phyloP scores from a whole-genome alignment of 1,139 yeast genomes.

The Nematodospora anomalae region DNA sequence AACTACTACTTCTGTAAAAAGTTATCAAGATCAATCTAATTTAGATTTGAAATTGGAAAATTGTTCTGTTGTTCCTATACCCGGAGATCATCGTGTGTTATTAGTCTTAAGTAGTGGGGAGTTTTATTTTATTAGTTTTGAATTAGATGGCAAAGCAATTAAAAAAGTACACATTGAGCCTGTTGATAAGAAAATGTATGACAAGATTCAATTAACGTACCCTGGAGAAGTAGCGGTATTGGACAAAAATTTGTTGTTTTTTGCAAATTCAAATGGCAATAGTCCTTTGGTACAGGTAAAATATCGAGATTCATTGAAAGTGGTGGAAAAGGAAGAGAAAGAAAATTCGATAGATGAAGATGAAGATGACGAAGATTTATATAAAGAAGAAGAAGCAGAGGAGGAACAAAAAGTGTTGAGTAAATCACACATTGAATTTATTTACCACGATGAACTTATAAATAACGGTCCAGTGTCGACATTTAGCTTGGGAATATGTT shows the following conservation, averaged over 20 bases:
- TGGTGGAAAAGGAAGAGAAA: constrained; percentile 12
- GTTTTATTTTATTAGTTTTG: constrained; percentile 52
- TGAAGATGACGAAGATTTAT: constrained; percentile 29
- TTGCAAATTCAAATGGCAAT: constrained; percentile 38
- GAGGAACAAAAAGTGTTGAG: constrained; percentile 28
- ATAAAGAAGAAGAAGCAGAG: constrained; percentile 38
- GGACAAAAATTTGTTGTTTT: constrained; percentile 37
- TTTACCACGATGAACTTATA: constrained; percentile 52
- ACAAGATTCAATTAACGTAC: constrained; percentile 24
- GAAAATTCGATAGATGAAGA: constrained; percentile 22
- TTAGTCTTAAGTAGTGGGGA: constrained; percentile 54
- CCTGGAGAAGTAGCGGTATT: constrained; percentile 38
- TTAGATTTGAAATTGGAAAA: constrained; percentile 61
- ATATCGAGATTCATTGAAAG: constrained; percentile 21
- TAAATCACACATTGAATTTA: constrained; percentile 38
- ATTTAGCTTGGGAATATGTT: constrained; percentile 62
- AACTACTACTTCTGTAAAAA: constrained; percentile 50
- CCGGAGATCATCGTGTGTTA: constrained; percentile 51
- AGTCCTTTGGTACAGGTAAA: constrained; percentile 35
- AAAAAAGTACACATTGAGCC: constrained; percentile 35
- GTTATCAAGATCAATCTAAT: constrained; percentile 51
- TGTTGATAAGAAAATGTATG: constrained; percentile 23
- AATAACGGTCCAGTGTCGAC: constrained; percentile 78
- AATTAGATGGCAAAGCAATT: constrained; percentile 48
- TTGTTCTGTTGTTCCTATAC: constrained; percentile 47